A percentile compares a stretch with the other conserved stretches of the same genome.
Conservation (phyloP, 768 basidiomycete genomes). For the Tubosaeta sp. region DNA sequence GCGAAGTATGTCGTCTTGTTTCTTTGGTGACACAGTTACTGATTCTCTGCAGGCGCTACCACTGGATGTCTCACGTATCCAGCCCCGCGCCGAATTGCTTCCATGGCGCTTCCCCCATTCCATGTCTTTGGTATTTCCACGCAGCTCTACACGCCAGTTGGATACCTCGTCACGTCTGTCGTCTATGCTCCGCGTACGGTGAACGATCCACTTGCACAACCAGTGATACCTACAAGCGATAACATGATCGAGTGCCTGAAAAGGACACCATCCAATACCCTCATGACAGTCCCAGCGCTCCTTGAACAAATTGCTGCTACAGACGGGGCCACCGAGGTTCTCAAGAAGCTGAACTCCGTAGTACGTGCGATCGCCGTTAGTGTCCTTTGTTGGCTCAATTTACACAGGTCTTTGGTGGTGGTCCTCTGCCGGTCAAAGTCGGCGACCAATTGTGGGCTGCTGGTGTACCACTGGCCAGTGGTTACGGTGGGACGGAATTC, state of each 20-base stretch:
- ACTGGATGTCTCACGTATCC: neutral
- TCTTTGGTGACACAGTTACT: neutral
- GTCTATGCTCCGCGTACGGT: conserved; percentile 27
- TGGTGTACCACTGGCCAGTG: conserved; percentile 30
- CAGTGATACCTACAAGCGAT: conserved; percentile 36
- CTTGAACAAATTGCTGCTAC: conserved; percentile 35
- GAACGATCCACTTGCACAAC: conserved; percentile 20
- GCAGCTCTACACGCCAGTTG: conserved; percentile 19
- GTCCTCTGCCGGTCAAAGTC: conserved; percentile 31
- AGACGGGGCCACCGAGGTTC: conserved; percentile 17
- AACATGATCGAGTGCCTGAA: conserved; percentile 36
- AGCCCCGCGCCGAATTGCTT: conserved; percentile 13
- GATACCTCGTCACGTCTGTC: conserved; percentile 10
- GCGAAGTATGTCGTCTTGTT: conserved; percentile 25
- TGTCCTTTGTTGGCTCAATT: neutral
- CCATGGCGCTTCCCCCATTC: conserved; percentile 27
- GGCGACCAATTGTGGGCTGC: conserved; percentile 32
- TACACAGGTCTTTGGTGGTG: conserved; percentile 37
- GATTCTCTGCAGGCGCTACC: neutral
- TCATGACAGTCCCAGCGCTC: conserved; percentile 37
- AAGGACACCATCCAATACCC: conserved; percentile 23
- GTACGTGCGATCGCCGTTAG: conserved; percentile 18
- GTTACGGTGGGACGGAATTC: conserved; percentile 37
- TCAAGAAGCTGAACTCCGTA: conserved; percentile 26
- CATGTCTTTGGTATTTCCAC: conserved; percentile 19